Base-by-base conservation (phyloP, 2,329 filamentous ascomycete species). In the Colletotrichum orchidophilum region DNA sequence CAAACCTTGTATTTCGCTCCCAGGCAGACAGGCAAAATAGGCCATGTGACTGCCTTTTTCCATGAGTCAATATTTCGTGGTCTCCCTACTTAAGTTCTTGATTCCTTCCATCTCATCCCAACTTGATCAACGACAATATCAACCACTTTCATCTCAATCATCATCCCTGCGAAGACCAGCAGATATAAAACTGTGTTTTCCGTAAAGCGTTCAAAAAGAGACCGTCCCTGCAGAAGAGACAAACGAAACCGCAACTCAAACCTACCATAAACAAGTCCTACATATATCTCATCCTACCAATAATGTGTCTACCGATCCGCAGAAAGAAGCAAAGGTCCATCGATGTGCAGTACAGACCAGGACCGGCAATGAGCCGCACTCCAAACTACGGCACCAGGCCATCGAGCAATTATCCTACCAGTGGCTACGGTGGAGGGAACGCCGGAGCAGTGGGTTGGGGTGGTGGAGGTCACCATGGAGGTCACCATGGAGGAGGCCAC, bases 281-380 rank as follows among this genome's bases (percentile, higher is more conserved):
- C 0, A 9, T 18, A 8, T 9, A 6, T n/a, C 2, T 39, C 13
- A 3, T 24, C 3, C 15, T 12, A 0, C 12, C 12, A n/a, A 62
- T 26, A 2, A 67, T 70, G 63, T 62, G 68, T 50, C 13, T 67
- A 7, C 63, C 68, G 15, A 67, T 67, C 1, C 35, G 49, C 13
- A 53, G 50, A 5, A 70, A 70, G 11, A 61, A 53, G 11, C 58
- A 58, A 24, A 53, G 55, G 0, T 39, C 55, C 18, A 11, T 31
- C 29, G 24, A 24, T 21, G 29, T 46, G 0, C 27, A 53, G 11
- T 26, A 46, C 24, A 58, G 18, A 11, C 63, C 68, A 15, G 29
- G 52, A 24, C 68, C 57, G 15, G 68, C 35, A 26, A 31, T 57
- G 57, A 15, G 18, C 4, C 7, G 27, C 26, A 33, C 21, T 18